Evolutionary conservation across 495 filamentous ascomycete genomes (phyloP), one percentile per base, ranked within the genome.

Genomic region (Hyphodiscus hymeniophilus): DNA sequence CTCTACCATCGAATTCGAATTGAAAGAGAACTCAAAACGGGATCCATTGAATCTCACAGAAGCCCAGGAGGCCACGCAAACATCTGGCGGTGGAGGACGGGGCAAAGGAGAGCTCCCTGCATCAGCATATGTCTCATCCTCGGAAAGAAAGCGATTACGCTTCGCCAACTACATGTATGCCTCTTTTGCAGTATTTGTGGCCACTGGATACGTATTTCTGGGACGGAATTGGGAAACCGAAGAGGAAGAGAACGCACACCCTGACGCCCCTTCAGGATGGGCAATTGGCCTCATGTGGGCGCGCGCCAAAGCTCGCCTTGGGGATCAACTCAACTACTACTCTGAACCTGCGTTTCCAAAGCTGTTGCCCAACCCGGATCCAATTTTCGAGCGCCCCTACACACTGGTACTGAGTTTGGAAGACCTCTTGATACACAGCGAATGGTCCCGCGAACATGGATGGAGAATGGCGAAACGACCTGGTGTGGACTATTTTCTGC

Each of bases 381-480:
- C 87, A 10, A 75, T 76, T 33, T 80, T 85, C 59, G 80, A 80
- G 51, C 82, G 85, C 38, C 90, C 91, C n/a, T 95, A 92, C 66
- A 98, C 92, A 1, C 70, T 98, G 38, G 87, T 94, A 13, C 71
- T 98, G 53, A 89, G 86, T 64, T 66, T 98, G 56, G 94, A 98
- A 68, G 92, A 97, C 66, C 69, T 98, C 54, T 74, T 97, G 22
- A 79, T 98, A 28, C 91, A 96, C 66, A 89, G 83, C 62, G 86
- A 94, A 57, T 98, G 92, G 92, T 79, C 79, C 17, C 78, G 89
- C 42, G 84, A 97, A 56, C 85, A 96, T 57, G 92, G 92, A 22
- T 98, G 92, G 91, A 80, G 91, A 48, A 77, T 91, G 55, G 92
- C 92, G 34, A 98, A 98, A 69, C 80, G 92, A 28, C 92, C 92